A percentile compares a stretch with the other conserved stretches of the same genome.
phyloP scores from a whole-genome alignment of 208 protist genomes.

The Porcisia deanei region DNA sequence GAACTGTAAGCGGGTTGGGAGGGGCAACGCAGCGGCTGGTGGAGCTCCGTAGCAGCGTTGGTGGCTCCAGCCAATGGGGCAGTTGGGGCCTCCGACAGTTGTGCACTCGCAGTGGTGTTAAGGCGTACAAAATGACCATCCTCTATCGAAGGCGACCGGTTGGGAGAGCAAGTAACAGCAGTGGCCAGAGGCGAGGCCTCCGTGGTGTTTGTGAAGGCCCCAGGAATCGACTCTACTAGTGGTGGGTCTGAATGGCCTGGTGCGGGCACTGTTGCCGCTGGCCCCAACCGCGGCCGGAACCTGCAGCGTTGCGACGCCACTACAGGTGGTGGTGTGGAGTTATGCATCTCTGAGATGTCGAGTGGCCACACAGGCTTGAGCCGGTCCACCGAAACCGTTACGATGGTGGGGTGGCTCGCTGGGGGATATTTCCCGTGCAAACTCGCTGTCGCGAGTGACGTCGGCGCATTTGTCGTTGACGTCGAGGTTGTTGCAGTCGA shows the following conservation, averaged over 20 bases:
- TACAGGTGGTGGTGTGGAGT: not conserved
- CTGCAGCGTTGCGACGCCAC: conserved; percentile 10
- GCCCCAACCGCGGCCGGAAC: not conserved
- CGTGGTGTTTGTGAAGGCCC: not conserved
- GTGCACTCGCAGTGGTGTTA: not conserved
- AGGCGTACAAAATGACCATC: not conserved
- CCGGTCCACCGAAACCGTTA: not conserved
- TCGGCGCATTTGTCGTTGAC: not conserved
- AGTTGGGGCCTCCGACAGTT: not conserved
- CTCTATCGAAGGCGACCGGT: conserved; percentile 6
- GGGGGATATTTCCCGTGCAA: not conserved
- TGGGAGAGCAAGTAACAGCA: not conserved
- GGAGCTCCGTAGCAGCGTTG: not conserved
- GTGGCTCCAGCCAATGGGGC: not conserved
- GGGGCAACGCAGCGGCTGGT: not conserved
- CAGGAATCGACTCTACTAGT: not conserved
- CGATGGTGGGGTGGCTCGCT: conserved; percentile 5
- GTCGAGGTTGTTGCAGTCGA: not conserved
- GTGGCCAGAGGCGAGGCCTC: not conserved
- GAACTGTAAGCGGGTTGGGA: not conserved
- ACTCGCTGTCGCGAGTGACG: not conserved
- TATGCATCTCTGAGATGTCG: conserved; percentile 9
- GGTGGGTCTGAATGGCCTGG: not conserved
- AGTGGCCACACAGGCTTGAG: conserved; percentile 14
- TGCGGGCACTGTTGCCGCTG: not conserved